Base-by-base conservation (phyloP, 352 stramenopile genomes). In the Blastocystis sp. region DNA sequence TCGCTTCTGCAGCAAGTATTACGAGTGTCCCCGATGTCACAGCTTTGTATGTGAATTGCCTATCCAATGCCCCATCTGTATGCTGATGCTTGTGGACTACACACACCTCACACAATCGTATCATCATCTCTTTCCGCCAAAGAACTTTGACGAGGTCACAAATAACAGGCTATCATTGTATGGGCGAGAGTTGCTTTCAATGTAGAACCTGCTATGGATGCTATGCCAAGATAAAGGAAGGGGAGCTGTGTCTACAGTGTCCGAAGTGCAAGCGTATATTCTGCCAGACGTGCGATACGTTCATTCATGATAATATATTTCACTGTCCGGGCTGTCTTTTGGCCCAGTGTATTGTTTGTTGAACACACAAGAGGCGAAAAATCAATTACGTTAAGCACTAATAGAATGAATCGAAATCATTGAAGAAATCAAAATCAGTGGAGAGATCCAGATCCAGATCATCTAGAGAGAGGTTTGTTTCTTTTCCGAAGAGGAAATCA, bases 281-380 rank as follows among this genome's bases (percentile, higher is more conserved):
- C 45, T 85, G 73, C n/a, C 43, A 85, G 50, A 69, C 20, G 0
- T 85, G 73, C n/a, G 73, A 85, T 45, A 55, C 54, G 0, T 85
- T 85, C 34, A 26, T 85, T 65, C 73, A 85, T 45, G 73, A 85
- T 20, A 66, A 47, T 41, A 85, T 85, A 18, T 85, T 66, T 68
- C 73, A 85, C 20, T 85, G 73, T 85, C 73, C 73, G n/a, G 73
- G 73, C 8, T 85, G 73, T 47, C 50, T 59, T n/a, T 2, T 59
- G 11, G 13, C 50, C 50, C 50, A 13, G 11, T 59, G 11, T n/a
- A 13, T 59, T 59, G 50, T n/a, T 59, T 59, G 20, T 59, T 59
- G 50, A 59, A 59, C 50, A 59, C 13, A 59, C 50, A 59, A 59
- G 50, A 13, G 30, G 30, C 30, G 30, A 34, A 13, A 13, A n/a